A percentile compares a stretch with the other conserved stretches of the same genome.
These are phyloP conservation scores for Cenococcum geophilum DNA, from an alignment of 495 filamentous ascomycete species.

Conservation along the genomic window DNA sequence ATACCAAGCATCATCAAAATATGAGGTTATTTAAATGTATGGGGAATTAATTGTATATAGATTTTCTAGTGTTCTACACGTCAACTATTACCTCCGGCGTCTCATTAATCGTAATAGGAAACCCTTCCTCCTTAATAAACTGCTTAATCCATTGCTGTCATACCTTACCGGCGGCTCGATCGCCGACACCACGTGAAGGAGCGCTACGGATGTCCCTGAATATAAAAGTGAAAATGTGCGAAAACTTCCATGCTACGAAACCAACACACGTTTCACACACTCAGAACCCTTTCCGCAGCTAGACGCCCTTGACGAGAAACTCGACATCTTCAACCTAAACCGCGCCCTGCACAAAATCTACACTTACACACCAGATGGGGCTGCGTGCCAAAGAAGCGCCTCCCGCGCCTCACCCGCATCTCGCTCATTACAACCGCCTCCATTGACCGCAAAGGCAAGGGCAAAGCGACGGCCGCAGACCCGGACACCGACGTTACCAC, in stretches of 20 bases:
- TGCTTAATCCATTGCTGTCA: too few species aligned
- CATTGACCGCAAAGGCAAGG: not conserved
- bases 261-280: conserved; percentile 19
- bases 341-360: not conserved
- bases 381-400: not conserved
- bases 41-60: too few species aligned
- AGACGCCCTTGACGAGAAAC: not conserved
- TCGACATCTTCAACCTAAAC: not conserved
- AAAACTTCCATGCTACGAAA: conserved; percentile 5
- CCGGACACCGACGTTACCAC: not conserved
- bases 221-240: conserved; percentile 1
- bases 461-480: not conserved
- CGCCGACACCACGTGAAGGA: not conserved
- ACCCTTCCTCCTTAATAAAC: too few species aligned
- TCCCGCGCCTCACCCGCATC: not conserved
- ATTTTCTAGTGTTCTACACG: too few species aligned
- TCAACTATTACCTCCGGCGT: too few species aligned
- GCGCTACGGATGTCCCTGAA: not conserved
- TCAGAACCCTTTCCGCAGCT: not conserved
- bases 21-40: too few species aligned
- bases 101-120: too few species aligned
- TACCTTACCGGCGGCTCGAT: too few species aligned
- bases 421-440: not conserved
- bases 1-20: too few species aligned
- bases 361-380: not conserved